Base-by-base conservation (phyloP, 495 filamentous ascomycete genomes). In the Lepidopterella palustris region DNA sequence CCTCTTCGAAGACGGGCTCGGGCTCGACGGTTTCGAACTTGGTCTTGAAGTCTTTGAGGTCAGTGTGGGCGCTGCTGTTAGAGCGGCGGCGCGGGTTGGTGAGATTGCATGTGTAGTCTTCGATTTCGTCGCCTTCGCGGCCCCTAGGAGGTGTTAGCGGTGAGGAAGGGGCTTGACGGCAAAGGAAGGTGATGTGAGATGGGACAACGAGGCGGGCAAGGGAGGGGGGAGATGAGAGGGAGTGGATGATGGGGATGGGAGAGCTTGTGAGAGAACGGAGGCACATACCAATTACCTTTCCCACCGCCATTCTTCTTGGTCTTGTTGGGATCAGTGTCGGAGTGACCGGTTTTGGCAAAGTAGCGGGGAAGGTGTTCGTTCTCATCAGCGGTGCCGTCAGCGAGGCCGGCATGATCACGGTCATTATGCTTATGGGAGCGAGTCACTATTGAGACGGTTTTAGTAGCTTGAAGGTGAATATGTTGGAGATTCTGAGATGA, bases 291-390 rank as follows among this genome's bases (percentile, higher is more conserved):
- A 73, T 96, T 96, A 71, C 86, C 89, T 73, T 90, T 93, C 42
- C 92, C 92, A 52, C 83, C 87, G 53, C 92, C 92, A 61, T 96
- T 88, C 79, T 97, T 97, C 85, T 97, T 97, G 64, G 86, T 88
- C 81, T 93, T 93, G 74, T 88, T 88, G 40, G 92, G 93, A 68
- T 95, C 87, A 64, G 77, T 75, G 68, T 90, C 92, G 65, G 84
- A 77, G 68, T 86, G 87, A 63, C 92, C 93, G 29, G 82, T 74
- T 80, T 96, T 97, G 69, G 81, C 90, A 70, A 97, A 97, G 82
- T 84, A 97, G 65, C 90, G 89, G 66, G 93, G 92, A 25, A 95
- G 73, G 60, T 86, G 81, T 32, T 92, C 86, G 63, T 87, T 81
- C 42, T 81, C 73, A 15, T 75, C 70, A 49, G 82, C 82, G 39